phyloP scores from a whole-genome alignment of 805 yeast species.

The Cephaloascus fragrans region DNA sequence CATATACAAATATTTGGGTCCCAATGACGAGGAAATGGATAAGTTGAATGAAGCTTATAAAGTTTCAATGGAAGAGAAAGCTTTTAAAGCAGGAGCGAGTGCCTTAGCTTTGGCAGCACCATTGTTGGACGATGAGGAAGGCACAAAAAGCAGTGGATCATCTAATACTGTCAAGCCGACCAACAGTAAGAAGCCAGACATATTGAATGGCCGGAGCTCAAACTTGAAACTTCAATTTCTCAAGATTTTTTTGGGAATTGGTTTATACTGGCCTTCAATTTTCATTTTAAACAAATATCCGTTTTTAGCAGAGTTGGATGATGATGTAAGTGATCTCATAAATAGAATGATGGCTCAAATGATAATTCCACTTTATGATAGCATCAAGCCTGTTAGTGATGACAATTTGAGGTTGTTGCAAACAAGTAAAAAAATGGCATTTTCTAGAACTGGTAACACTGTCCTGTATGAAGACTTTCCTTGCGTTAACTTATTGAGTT shows the following conservation, averaged over 20 bases:
- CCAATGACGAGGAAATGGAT: constrained; percentile 37
- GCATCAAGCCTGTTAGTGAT: constrained; percentile 11
- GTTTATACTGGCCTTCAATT: constrained; percentile 54
- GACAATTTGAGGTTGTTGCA: constrained; percentile 8
- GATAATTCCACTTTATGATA: constrained; percentile 37
- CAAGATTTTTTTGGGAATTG: constrained; percentile 44
- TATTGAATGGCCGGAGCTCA: constrained; percentile 7
- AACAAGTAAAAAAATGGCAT: constrained; percentile 12
- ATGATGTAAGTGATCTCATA: constrained; percentile 35
- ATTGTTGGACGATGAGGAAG: constrained; percentile 43
- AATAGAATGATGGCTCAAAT: constrained; percentile 38
- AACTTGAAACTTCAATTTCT: constrained; percentile 30
- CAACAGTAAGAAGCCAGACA: background rate
- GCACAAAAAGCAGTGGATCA: background rate
- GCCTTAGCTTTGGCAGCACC: constrained; percentile 89
- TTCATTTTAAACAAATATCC: constrained; percentile 55
- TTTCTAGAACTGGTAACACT: constrained; percentile 14
- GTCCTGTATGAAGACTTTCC: constrained; percentile 17
- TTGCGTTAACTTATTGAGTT: constrained; percentile 12
- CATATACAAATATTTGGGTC: constrained; percentile 46
- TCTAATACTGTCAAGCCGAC: background rate
- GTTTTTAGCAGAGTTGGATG: constrained; percentile 43
- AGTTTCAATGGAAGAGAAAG: constrained; percentile 40
- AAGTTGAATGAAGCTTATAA: constrained; percentile 32
- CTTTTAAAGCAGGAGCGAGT: constrained; percentile 55